Evolutionary conservation across 192 early-diverging fungal genomes (phyloP).

Genomic region (Obelidium mucronatum): DNA sequence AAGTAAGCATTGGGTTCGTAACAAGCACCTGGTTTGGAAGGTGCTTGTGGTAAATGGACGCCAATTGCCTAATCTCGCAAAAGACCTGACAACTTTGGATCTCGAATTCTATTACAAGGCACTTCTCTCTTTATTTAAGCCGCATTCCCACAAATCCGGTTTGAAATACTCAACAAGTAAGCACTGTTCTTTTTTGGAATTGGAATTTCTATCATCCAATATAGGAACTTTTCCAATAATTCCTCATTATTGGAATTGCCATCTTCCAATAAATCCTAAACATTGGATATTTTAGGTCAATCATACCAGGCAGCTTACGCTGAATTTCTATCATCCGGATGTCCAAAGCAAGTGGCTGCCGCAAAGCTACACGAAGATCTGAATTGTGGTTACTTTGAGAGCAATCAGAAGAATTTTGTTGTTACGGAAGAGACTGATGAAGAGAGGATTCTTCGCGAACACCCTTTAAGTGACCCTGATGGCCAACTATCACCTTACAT

Average conservation of each 20-base stretch:
- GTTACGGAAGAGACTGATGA: too few species aligned
- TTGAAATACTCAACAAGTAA: too few species aligned
- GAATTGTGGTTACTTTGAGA: too few species aligned
- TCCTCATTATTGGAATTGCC: neutral
- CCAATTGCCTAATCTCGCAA: neutral
- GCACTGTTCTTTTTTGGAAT: too few species aligned
- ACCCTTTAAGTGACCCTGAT: neutral
- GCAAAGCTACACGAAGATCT: too few species aligned
- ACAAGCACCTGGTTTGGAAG: too few species aligned
- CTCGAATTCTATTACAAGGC: neutral
- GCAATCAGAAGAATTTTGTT: too few species aligned
- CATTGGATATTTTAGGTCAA: neutral
- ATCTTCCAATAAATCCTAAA: neutral
- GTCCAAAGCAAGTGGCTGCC: too few species aligned
- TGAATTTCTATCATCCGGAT: too few species aligned
- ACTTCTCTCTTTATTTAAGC: too few species aligned
- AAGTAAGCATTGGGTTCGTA: too few species aligned
- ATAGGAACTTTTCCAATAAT: neutral
- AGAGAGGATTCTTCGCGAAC: neutral
- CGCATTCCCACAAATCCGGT: neutral
- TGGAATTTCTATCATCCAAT: neutral
- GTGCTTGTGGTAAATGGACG: neutral
- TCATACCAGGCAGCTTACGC: neutral
- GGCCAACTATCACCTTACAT: too few species aligned
- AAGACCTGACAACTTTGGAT: neutral